Evolutionary conservation across 1,284 basidiomycete species (phyloP), one percentile per base, ranked within the genome.

Genomic region (Moesziomyces parantarcticus): DNA sequence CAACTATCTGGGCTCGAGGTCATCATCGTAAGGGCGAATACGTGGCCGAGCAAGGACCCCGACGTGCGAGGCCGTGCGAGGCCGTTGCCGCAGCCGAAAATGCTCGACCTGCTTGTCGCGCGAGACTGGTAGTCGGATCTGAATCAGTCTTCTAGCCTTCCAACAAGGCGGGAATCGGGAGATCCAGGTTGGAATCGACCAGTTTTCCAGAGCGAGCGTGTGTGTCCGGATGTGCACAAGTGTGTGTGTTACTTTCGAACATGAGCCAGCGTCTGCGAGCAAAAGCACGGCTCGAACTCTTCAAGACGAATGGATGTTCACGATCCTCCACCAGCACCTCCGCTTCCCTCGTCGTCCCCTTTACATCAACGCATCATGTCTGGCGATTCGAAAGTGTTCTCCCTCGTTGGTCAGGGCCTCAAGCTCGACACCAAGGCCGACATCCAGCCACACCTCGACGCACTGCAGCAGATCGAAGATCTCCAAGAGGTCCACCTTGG

Each of bases 401-500:
- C 71, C 22, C 55, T 82, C 22, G 72, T 71, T 3, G 79, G 79
- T 5, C 56, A 71, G 63, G 79, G 90, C 48, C 88, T 97, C 67
- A 97, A 94, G 85, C 90, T 97, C 72, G 88, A 95, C 79, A 89
- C 90, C 18, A 87, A 88, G 43, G 89, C 87, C 9, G 93, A 97
- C 79, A 90, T 96, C 63, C 89, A 90, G 78, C 91, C 92, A 0
- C 89, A 91, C 80, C 86, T 80, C 34, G 64, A 74, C 1, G 56
- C 76, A 57, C 65, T 98, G 23, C 87, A 89, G 34, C 87, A 88
- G 74, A 84, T 92, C 48, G 88, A 92, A 76, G 89, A 90, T 40
- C 86, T 88, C 20, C 84, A 87, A 84, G 94, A 97, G 86, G 90
- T 99, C 69, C 92, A 95, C 83, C 88, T 99, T 62, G 92, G 94